Percentiles rank a stretch among this genome's conserved stretches.
phyloP scores from a whole-genome alignment of 192 early-diverging fungal species.

The Nowakowskiella sp. region DNA sequence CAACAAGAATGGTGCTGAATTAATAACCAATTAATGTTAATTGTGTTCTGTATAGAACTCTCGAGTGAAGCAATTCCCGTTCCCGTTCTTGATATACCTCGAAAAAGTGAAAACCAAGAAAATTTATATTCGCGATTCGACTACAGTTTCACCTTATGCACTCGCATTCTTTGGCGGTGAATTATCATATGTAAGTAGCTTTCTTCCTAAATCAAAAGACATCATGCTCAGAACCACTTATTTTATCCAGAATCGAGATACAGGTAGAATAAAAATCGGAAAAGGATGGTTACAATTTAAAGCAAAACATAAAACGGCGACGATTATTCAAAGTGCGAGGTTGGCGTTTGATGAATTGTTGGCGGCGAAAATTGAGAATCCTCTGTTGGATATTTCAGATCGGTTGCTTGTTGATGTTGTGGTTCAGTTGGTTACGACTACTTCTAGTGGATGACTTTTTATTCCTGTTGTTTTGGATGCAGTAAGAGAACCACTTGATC shows the following conservation, averaged over 20 bases:
- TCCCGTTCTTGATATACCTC: slow-evolving; percentile 31
- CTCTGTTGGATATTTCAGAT: slow-evolving; percentile 33
- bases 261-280: slow-evolving; percentile 9
- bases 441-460: too few species aligned
- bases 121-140: slow-evolving; percentile 35
- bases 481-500: too few species aligned
- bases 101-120: slow-evolving; percentile 37
- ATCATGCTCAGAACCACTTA: too few species aligned
- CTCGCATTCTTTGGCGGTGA: slow-evolving; percentile 36
- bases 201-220: too few species aligned
- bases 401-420: slow-evolving; percentile 10
- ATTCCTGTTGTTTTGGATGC: too few species aligned
- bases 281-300: slow-evolving; percentile 30
- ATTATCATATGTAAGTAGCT: slow-evolving; percentile 13
- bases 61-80: slow-evolving; percentile 11
- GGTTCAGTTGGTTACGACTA: slow-evolving; percentile 14
- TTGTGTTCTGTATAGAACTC: slow-evolving; percentile 21
- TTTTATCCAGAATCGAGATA: slow-evolving; percentile 31
- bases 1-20: background rate
- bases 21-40: background rate
- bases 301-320: slow-evolving; percentile 12
- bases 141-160: slow-evolving; percentile 19
- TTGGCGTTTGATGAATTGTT: slow-evolving; percentile 65
- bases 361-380: slow-evolving; percentile 64
- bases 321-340: slow-evolving; percentile 31